phyloP scores from a whole-genome alignment of 345 rosid species.

The Citrus sp. region DNA sequence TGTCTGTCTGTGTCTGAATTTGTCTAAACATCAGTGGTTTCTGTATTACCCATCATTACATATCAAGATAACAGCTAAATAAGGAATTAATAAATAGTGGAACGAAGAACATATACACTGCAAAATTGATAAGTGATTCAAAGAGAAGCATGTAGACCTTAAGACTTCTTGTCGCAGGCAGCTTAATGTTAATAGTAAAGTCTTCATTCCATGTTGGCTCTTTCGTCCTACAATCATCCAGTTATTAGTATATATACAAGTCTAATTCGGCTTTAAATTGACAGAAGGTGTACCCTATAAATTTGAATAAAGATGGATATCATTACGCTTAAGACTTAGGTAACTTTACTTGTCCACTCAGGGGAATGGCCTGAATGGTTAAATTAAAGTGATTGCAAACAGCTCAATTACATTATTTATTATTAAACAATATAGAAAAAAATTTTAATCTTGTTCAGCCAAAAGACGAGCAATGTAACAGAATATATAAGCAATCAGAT shows the following conservation, averaged over 20 bases:
- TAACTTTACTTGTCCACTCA: background rate
- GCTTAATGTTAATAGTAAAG: conserved; percentile 63
- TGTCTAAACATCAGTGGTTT: background rate
- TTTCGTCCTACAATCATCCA: conserved; percentile 52
- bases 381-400: background rate
- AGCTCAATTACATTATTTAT: background rate
- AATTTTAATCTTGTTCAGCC: conserved; percentile 5
- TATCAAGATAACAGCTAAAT: background rate
- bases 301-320: background rate
- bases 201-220: conserved; percentile 91
- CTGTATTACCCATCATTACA: background rate
- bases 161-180: conserved; percentile 48
- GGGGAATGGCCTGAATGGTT: background rate
- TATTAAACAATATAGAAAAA: background rate
- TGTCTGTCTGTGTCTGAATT: background rate
- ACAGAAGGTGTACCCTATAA: background rate
- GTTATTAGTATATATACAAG: conserved; percentile 1
- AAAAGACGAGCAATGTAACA: background rate
- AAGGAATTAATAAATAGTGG: background rate
- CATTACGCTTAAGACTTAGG: background rate
- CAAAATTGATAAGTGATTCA: conserved; percentile 2
- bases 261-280: background rate
- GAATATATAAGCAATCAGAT: background rate
- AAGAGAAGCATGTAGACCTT: conserved; percentile 47
- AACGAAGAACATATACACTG: background rate